A percentile compares a stretch with the other conserved stretches of the same genome.
Evolutionary conservation across 2,329 filamentous ascomycete species (phyloP).

Genomic region (Aspergillus pseudoviridinutans): DNA sequence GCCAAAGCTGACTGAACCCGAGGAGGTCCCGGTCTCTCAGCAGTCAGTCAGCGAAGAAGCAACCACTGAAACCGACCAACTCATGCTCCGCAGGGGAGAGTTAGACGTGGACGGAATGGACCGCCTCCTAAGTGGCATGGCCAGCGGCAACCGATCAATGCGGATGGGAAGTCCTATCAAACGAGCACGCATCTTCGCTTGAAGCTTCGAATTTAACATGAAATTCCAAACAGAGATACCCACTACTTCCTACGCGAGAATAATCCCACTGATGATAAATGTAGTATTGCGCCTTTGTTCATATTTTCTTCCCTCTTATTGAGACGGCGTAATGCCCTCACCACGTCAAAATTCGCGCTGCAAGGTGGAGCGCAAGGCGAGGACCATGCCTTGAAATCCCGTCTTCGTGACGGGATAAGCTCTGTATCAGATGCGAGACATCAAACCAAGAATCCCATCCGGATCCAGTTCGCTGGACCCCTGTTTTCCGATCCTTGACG

Average conservation of each 20-base stretch:
- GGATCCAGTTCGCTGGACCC: constrained; percentile 7
- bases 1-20: constrained; percentile 25
- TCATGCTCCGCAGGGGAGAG: constrained; percentile 40
- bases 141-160: constrained; percentile 24
- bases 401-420: constrained; percentile 37
- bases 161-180: constrained; percentile 36
- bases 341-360: constrained; percentile 39
- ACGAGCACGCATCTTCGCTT: constrained; percentile 34
- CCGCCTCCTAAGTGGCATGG: constrained; percentile 43
- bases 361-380: constrained; percentile 53
- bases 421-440: constrained; percentile 53
- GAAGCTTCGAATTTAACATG: constrained; percentile 6
- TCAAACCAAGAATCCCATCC: constrained; percentile 25
- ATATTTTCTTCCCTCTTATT: not conserved
- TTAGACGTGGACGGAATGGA: constrained; percentile 48
- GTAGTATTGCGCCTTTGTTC: not conserved
- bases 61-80: constrained; percentile 34
- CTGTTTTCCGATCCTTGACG: not conserved
- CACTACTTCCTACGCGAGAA: constrained; percentile 12
- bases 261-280: constrained; percentile 2
- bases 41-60: constrained; percentile 14
- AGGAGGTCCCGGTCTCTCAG: constrained; percentile 10
- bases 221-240: constrained; percentile 26
- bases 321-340: not conserved
- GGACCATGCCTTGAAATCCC: constrained; percentile 48